phyloP scores from a whole-genome alignment of 1,284 basidiomycete species.

The Ustilago crameri region DNA sequence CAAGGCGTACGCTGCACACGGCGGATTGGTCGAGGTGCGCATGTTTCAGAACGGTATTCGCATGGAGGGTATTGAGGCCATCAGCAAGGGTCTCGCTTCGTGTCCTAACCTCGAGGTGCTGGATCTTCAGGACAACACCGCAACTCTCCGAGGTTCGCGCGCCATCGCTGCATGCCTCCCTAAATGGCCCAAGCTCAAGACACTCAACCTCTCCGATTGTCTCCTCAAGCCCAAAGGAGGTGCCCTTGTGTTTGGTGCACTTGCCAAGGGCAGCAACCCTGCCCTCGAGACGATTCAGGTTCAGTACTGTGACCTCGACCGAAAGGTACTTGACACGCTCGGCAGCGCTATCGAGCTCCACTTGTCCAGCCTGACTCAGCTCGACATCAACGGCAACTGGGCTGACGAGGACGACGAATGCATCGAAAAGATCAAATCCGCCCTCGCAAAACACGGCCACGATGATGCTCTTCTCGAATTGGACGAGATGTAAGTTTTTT shows the following conservation, averaged over 20 bases:
- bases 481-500: constrained; percentile 56
- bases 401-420: constrained; percentile 66
- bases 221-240: constrained; percentile 77
- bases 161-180: constrained; percentile 79
- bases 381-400: constrained; percentile 68
- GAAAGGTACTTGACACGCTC: constrained; percentile 54
- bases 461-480: constrained; percentile 60
- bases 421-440: constrained; percentile 58
- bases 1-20: constrained; percentile 85
- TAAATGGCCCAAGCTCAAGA: constrained; percentile 77
- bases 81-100: constrained; percentile 79
- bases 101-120: constrained; percentile 79
- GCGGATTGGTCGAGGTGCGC: constrained; percentile 80
- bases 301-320: constrained; percentile 65
- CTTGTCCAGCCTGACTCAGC: constrained; percentile 43
- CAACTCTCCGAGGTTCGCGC: constrained; percentile 78
- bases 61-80: constrained; percentile 87
- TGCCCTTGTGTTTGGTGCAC: constrained; percentile 52
- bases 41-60: constrained; percentile 98
- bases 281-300: constrained; percentile 59
- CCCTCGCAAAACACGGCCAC: constrained; percentile 58
- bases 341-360: constrained; percentile 54
- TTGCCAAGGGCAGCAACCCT: constrained; percentile 54
- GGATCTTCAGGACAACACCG: constrained; percentile 96
- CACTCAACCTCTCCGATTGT: constrained; percentile 91